Conservation (phyloP, 2,329 filamentous ascomycete species). For the Aureobasidium sp. region DNA sequence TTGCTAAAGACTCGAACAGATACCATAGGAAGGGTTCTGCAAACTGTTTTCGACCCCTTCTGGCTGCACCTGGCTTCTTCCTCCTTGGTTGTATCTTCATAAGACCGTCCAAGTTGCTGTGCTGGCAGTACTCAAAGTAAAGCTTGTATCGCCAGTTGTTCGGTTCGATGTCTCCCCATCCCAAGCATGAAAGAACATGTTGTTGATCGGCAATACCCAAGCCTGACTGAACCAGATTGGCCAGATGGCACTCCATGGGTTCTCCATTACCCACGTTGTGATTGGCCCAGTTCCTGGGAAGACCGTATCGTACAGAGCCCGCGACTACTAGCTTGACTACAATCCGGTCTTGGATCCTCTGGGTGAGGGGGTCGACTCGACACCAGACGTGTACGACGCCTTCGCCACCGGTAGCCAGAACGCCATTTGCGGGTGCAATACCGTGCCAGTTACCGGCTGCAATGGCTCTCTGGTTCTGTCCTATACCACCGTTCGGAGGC, state of each 20-base stretch:
- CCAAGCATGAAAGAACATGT: not conserved
- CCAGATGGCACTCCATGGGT: not conserved
- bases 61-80: too few relatives aligned
- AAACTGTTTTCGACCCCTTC: not conserved
- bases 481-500: not conserved
- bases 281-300: not conserved
- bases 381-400: slow-evolving; percentile 3
- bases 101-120: not conserved
- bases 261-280: not conserved
- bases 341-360: not conserved
- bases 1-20: not conserved
- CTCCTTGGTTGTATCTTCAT: not conserved
- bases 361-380: not conserved
- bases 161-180: not conserved
- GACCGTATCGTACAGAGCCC: not conserved
- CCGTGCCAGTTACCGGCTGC: not conserved
- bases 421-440: not conserved
- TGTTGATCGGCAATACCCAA: not conserved
- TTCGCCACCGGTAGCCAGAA: not conserved
- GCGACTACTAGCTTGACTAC: not conserved
- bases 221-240: not conserved
- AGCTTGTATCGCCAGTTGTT: not conserved
- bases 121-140: not conserved
- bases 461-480: not conserved
- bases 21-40: slow-evolving; percentile 5